A percentile compares a stretch with the other conserved stretches of the same genome.
Evolutionary conservation across 768 basidiomycete species (phyloP).

Genomic region (Holtermannia corniformis): DNA sequence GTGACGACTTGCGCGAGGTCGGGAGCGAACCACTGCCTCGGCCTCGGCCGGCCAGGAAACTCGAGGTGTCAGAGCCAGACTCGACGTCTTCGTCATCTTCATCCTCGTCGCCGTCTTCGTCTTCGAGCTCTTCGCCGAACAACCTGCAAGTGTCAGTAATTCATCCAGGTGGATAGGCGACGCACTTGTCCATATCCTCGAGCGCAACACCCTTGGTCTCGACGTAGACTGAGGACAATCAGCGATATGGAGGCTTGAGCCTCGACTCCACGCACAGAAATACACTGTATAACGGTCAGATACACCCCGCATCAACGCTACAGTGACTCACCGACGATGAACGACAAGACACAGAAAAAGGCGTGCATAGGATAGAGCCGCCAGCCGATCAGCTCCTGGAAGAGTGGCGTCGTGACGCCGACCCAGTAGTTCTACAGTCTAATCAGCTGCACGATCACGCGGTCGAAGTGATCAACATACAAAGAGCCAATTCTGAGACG

Average conservation of each 20-base stretch:
- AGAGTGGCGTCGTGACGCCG: slow-evolving; percentile 72
- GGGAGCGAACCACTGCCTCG: slow-evolving; percentile 20
- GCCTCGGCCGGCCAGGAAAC: slow-evolving; percentile 4
- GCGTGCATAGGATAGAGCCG: slow-evolving; percentile 91
- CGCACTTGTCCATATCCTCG: slow-evolving; percentile 35
- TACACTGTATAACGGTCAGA: slow-evolving; percentile 17
- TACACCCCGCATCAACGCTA: not conserved
- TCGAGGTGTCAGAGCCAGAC: slow-evolving; percentile 19
- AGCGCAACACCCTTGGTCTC: slow-evolving; percentile 36
- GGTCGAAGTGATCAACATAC: slow-evolving; percentile 8
- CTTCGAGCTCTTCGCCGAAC: slow-evolving; percentile 26
- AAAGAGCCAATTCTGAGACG: slow-evolving; percentile 47
- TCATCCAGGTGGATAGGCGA: not conserved
- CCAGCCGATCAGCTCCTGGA: slow-evolving; percentile 84
- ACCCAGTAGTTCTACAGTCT: slow-evolving; percentile 61
- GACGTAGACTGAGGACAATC: slow-evolving; percentile 24
- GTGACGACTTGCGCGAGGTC: slow-evolving; percentile 18
- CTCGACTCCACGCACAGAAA: slow-evolving; percentile 12
- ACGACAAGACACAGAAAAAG: slow-evolving; percentile 79
- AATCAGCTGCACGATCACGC: not conserved
- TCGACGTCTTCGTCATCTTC: slow-evolving; percentile 16
- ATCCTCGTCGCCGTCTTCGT: slow-evolving; percentile 27
- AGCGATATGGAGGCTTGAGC: not conserved
- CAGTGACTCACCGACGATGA: slow-evolving; percentile 55
- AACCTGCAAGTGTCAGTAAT: slow-evolving; percentile 3